Evolutionary conservation across 345 rosid species (phyloP), one percentile per base, ranked within the genome.

Genomic region (Euphorbia peplus): DNA sequence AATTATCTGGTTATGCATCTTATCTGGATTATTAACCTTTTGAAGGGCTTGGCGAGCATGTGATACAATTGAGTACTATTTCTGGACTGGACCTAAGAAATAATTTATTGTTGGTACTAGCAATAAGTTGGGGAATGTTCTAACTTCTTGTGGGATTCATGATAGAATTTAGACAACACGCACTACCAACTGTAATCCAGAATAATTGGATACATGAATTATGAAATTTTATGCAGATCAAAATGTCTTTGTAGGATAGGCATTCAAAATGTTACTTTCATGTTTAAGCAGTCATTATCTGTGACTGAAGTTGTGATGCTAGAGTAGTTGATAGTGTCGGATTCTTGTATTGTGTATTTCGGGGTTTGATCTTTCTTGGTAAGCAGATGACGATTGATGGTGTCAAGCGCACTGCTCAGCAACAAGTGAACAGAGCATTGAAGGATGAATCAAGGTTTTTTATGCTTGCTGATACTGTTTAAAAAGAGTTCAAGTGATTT

Each of bases 361-460:
- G 18, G 28, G 29, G 2, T 0, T 18, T 50, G 16, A 32, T 46
- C 42, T 32, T 32, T 70, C 62, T 25, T 77, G 58, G 16, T 70
- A 74, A 57, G 64, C 79, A 95, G 99, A 91, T 87, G 91, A 95
- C 99, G 48, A 90, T 91, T 79, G 90, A 95, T 84, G 99, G 77
- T 76, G 96, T 91, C 19, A 91, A 82, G 84, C 97, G 99, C 60
- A 87, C 88, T 80, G 99, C 99, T 72, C 99, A 90, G 77, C 86
- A 91, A 73, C 96, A 90, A 78, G 90, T 95, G 80, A 85, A 83
- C 78, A 88, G 79, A 78, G 99, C 97, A 29, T 76, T 95, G 81
- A 95, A 88, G 83, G 88, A 95, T 85, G 97, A 88, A 62, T 70
- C 91, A 60, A 88, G 99, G 99, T 93, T 63, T 93, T 63, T 70